phyloP scores from a whole-genome alignment of 768 basidiomycete genomes.

The Trametopsis cervina region DNA sequence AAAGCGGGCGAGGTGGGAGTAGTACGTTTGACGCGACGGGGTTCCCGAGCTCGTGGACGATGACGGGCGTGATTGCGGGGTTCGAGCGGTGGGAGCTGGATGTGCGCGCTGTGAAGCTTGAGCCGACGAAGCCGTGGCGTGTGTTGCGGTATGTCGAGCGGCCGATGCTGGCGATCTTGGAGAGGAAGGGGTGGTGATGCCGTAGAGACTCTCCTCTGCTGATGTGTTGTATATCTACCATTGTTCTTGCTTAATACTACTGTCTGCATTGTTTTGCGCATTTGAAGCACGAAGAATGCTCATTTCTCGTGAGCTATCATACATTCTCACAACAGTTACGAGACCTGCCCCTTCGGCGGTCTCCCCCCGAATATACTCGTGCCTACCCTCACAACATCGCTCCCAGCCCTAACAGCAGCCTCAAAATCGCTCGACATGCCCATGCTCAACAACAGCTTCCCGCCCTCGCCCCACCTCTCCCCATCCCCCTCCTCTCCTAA shows the following conservation, averaged over 20 bases:
- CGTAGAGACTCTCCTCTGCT: not conserved
- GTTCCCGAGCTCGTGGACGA: conserved; percentile 16
- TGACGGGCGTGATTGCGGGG: conserved; percentile 4
- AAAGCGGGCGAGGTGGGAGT: not conserved
- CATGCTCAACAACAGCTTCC: conserved; percentile 71
- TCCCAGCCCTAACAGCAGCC: conserved; percentile 75
- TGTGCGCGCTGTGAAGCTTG: conserved; percentile 2
- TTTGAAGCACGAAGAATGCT: not conserved
- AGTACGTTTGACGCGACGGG: conserved; percentile 5
- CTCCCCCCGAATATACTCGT: conserved; percentile 84
- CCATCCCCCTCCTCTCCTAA: conserved; percentile 5
- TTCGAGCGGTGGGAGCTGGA: conserved; percentile 1
- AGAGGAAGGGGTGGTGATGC: conserved; percentile 6
- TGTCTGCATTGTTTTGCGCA: not conserved
- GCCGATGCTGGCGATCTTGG: conserved; percentile 20
- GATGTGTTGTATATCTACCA: not conserved
- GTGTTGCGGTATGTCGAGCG: conserved; percentile 16
- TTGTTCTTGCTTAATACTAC: not conserved
- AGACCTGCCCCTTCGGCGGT: conserved; percentile 39
- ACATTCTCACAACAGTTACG: not conserved
- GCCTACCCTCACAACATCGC: conserved; percentile 86
- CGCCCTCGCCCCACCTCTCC: conserved; percentile 37
- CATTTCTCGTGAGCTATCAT: not conserved
- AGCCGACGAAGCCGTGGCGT: conserved; percentile 3
- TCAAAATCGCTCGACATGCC: conserved; percentile 97